phyloP scores from a whole-genome alignment of 2,329 filamentous ascomycete species.

The Aspergillus bombycis region DNA sequence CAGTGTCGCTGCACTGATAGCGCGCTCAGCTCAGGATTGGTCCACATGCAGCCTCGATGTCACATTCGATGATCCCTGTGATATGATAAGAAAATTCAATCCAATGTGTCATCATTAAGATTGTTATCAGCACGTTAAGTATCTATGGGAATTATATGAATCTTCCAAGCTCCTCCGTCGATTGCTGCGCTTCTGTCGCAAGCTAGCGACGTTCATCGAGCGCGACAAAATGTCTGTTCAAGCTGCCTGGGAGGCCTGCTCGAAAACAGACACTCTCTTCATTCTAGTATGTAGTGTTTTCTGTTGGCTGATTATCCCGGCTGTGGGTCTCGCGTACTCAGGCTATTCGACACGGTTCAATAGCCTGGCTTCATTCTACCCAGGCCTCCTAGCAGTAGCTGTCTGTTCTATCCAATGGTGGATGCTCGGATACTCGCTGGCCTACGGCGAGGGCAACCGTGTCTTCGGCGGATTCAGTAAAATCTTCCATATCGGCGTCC shows the following conservation, averaged over 20 bases:
- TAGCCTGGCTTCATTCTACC: constrained; percentile 53
- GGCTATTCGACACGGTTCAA: constrained; percentile 55
- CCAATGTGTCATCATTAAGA: background rate
- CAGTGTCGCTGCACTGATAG: background rate
- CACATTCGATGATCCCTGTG: background rate
- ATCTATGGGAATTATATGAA: background rate
- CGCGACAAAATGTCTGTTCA: constrained; percentile 32
- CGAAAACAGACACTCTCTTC: constrained; percentile 56
- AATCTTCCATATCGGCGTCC: constrained; percentile 50
- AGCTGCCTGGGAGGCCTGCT: constrained; percentile 54
- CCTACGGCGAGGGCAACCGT: constrained; percentile 51
- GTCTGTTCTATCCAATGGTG: constrained; percentile 58
- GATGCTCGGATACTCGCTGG: constrained; percentile 53
- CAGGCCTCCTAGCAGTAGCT: constrained; percentile 51
- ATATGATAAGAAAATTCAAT: background rate
- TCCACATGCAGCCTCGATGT: background rate
- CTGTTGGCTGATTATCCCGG: constrained; percentile 57
- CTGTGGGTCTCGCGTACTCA: constrained; percentile 55
- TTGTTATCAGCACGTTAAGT: background rate
- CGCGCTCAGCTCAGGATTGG: background rate
- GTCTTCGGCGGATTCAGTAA: constrained; percentile 52
- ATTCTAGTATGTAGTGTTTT: constrained; percentile 56
- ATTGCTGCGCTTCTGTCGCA: background rate
- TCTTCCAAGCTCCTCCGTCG: too few relatives aligned
- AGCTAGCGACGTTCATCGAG: background rate